A percentile compares a stretch with the other conserved stretches of the same genome.
phyloP scores from a whole-genome alignment of 129 eudicot species.

The Logfia minima region DNA sequence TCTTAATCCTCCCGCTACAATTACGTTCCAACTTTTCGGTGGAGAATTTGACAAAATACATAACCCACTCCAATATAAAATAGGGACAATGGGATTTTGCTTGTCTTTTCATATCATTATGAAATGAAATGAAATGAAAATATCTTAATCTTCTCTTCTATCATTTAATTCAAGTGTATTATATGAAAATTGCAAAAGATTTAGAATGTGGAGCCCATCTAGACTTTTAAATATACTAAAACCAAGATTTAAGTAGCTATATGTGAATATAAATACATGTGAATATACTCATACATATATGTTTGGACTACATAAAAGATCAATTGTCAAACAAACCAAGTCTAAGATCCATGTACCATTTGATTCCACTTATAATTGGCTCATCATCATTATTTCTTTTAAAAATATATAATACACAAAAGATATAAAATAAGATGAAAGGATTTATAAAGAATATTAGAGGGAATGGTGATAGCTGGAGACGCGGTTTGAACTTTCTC shows the following conservation, averaged over 20 bases:
- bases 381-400: neutral
- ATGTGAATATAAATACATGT: too few relatives aligned
- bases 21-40: conserved; percentile 14
- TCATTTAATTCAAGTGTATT: too few relatives aligned
- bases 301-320: too few relatives aligned
- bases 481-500: conserved; percentile 36
- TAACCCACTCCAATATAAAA: too few relatives aligned
- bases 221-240: too few relatives aligned
- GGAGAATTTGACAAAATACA: conserved; percentile 5
- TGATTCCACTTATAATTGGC: neutral
- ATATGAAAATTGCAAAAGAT: too few relatives aligned
- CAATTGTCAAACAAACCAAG: neutral
- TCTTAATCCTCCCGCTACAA: neutral
- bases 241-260: too few relatives aligned
- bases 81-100: too few relatives aligned
- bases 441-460: neutral
- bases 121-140: too few relatives aligned
- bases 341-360: neutral
- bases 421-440: neutral
- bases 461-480: conserved; percentile 28
- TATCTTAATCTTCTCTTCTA: too few relatives aligned
- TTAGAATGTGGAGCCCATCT: too few relatives aligned
- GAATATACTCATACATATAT: too few relatives aligned
- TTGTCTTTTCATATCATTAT: neutral
- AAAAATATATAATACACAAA: neutral